A percentile compares a stretch with the other conserved stretches of the same genome.
phyloP scores from a whole-genome alignment of 441 rosid species.

The Viola pubescens region DNA sequence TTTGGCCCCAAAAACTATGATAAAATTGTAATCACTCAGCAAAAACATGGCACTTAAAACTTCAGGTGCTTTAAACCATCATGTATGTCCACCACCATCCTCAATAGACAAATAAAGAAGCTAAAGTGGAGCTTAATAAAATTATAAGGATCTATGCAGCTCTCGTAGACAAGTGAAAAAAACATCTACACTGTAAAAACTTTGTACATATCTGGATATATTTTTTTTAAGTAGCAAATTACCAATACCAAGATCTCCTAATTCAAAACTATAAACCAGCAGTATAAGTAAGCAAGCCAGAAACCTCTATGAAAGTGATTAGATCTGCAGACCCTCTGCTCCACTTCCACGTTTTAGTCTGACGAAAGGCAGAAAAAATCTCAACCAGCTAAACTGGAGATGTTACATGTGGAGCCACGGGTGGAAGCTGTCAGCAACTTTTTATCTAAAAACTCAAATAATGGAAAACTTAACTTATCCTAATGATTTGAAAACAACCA shows the following conservation, averaged over 20 bases:
- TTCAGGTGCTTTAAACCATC: conserved; percentile 11
- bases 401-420: conserved; percentile 20
- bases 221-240: too few relatives aligned
- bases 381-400: conserved; percentile 9
- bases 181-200: too few relatives aligned
- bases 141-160: too few relatives aligned
- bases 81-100: conserved; percentile 10
- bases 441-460: conserved; percentile 8
- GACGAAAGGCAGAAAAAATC: conserved; percentile 11
- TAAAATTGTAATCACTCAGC: conserved; percentile 11
- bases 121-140: background rate
- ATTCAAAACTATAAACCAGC: conserved; percentile 13
- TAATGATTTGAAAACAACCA: background rate
- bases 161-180: too few relatives aligned
- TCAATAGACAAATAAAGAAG: conserved; percentile 13
- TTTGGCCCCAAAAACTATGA: background rate
- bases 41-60: conserved; percentile 8
- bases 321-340: conserved; percentile 17
- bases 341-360: conserved; percentile 18
- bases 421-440: conserved; percentile 26
- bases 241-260: too few relatives aligned
- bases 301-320: conserved; percentile 13
- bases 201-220: too few relatives aligned
- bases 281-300: conserved; percentile 12
- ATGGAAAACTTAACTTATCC: background rate